Evolutionary conservation across 345 rosid genomes (phyloP).

Genomic region (Noccaea caerulescens): DNA sequence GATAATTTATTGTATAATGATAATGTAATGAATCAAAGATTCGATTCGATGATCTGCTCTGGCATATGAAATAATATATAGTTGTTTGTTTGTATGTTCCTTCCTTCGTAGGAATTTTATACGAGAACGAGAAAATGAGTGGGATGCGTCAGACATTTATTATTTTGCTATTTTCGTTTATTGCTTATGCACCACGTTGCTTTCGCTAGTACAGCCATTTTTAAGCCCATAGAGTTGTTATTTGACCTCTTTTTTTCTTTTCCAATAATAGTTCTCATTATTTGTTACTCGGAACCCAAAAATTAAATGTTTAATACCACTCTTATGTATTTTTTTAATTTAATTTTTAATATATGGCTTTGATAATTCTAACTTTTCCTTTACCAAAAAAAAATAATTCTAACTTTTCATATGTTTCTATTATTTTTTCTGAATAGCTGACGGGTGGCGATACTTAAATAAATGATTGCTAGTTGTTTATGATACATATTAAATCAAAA

Average conservation of each 20-base stretch:
- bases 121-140: neutral
- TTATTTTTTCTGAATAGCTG: too few relatives aligned
- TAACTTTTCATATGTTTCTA: too few relatives aligned
- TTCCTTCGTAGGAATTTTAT: neutral
- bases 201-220: neutral
- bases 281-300: neutral
- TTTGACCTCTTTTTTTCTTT: neutral
- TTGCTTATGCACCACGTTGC: constrained; percentile 24
- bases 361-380: neutral
- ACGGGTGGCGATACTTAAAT: neutral
- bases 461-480: too few relatives aligned
- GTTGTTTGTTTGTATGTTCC: neutral
- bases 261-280: neutral
- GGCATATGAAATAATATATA: neutral
- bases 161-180: too few relatives aligned
- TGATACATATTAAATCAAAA: too few relatives aligned
- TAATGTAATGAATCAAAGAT: neutral
- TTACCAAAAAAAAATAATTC: too few relatives aligned
- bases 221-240: neutral
- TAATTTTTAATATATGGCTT: neutral
- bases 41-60: constrained; percentile 6
- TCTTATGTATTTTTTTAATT: neutral
- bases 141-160: neutral
- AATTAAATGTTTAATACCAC: neutral
- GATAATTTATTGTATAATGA: constrained; percentile 1